Base-by-base conservation (phyloP, 179 eudicot species). In the Silene coronaria region DNA sequence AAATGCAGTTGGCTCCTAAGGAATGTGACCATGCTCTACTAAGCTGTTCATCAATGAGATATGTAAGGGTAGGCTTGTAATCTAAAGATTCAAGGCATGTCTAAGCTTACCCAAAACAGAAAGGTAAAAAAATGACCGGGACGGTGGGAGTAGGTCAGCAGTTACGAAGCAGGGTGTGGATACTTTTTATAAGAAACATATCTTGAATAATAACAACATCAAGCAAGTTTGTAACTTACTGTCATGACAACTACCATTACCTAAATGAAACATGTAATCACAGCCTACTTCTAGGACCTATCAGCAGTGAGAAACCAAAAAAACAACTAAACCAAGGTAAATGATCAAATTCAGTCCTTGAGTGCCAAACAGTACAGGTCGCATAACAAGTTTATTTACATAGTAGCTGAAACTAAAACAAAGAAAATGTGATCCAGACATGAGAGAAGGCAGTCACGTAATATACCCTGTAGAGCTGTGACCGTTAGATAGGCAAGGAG, bases 401-500 rank as follows among this genome's bases (percentile, higher is more conserved):
- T 0, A 19, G 32, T 27, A 26, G 38, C 57, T 51, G 30, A 62
- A 36, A 65, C 22, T 28, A 30, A 65, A 48, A 53, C 32, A 53
- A 34, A 32, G 4, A 42, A 36, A 68, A 53, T 65, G 46, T 6
- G 32, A 75, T 12, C 13, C 24, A 17, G 46, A 59, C 23, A 66
- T 21, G 34, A 17, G 58, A 59, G 32, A 66, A 67, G 60, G 26
- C 51, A 74, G 42, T 11, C 23, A 70, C 57, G 28, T 27, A 71
- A 42, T n/a, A 14, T 90, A 91, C 97, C 92, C 83, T 65, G 83
- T 73, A 62, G 73, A 72, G 71, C 81, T 82, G 71, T 78, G 79
- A 67, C 89, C 93, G 84, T 87, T 88, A 45, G 93, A 81, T 81
- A 92, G 60, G 78, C 75, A 82, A 65, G 94, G 90, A 76, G 98